Evolutionary conservation across 176 grass and related monocot species (phyloP).

Genomic region (Zoysia pacifica): DNA sequence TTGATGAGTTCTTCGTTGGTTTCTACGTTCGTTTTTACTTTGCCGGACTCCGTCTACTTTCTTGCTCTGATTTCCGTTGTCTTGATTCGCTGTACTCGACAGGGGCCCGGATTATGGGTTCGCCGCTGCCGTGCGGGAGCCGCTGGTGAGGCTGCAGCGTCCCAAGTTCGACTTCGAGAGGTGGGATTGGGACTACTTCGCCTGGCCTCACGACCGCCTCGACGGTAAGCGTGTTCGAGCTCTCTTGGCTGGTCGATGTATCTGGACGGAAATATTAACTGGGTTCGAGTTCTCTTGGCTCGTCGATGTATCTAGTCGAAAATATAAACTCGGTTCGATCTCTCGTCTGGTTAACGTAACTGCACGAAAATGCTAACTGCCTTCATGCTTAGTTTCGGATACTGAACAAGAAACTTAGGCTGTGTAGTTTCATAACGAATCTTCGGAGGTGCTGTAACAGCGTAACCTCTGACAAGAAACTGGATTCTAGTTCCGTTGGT

Average conservation of each 20-base stretch:
- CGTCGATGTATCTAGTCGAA: conserved; percentile 31
- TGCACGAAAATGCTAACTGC: not conserved
- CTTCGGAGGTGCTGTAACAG: not conserved
- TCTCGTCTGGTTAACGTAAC: no score
- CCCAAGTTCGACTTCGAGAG: conserved; percentile 66
- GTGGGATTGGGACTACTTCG: conserved; percentile 69
- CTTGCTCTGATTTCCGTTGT: conserved; percentile 1
- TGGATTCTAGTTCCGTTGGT: conserved; percentile 1
- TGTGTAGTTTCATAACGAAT: not conserved
- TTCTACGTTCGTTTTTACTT: not conserved
- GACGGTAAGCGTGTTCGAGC: conserved; percentile 46
- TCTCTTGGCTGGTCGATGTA: conserved; percentile 10
- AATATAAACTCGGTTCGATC: conserved; percentile 7
- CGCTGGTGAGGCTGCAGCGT: conserved; percentile 66
- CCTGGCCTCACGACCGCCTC: conserved; percentile 66
- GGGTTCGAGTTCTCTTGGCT: conserved; percentile 5
- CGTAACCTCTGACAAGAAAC: conserved; percentile 2
- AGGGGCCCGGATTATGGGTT: conserved; percentile 37
- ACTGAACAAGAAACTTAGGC: no score
- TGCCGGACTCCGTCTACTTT: not conserved
- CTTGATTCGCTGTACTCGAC: conserved; percentile 8
- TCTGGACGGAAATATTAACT: conserved; percentile 18
- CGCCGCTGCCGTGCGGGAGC: conserved; percentile 59
- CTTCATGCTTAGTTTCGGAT: not conserved
- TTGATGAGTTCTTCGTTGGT: not conserved